Conservation (phyloP, 371 early-diverging fungal genomes). For the Blastocladiella emersonii region DNA sequence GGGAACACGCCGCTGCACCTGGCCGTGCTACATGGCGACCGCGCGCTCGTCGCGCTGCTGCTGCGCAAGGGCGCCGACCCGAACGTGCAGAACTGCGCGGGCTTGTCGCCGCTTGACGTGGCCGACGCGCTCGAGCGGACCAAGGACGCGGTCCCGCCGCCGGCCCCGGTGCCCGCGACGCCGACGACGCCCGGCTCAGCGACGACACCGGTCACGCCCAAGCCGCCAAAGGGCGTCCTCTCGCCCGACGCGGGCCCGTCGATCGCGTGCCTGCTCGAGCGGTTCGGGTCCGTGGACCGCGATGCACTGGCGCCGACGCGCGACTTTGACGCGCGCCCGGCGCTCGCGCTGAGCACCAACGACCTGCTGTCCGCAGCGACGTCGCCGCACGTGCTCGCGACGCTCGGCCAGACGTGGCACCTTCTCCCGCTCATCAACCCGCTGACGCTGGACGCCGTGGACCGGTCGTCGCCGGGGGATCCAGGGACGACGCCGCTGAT, state of each 20-base stretch:
- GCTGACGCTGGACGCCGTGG: slow-evolving; percentile 2
- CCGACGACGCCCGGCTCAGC: neutral
- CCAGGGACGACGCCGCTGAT: neutral
- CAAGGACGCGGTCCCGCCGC: too few relatives aligned
- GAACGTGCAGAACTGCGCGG: slow-evolving; percentile 20
- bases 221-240: neutral
- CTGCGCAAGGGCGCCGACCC: slow-evolving; percentile 33
- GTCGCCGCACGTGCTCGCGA: slow-evolving; percentile 16
- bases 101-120: slow-evolving; percentile 19
- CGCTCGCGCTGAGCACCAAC: neutral
- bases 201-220: slow-evolving; percentile 8
- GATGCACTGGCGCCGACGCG: neutral
- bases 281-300: neutral
- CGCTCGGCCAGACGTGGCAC: slow-evolving; percentile 12
- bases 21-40: slow-evolving; percentile 22
- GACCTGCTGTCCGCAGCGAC: neutral
- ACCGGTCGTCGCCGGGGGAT: neutral
- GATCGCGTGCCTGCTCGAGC: too few relatives aligned
- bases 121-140: slow-evolving; percentile 7
- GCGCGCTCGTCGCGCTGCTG: slow-evolving; percentile 15
- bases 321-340: neutral
- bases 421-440: slow-evolving; percentile 15
- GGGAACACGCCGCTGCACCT: slow-evolving; percentile 32
- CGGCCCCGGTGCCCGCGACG: too few relatives aligned
- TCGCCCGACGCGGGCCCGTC: too few relatives aligned